phyloP scores from a whole-genome alignment of 345 rosid species.

The Luvunga scandens region DNA sequence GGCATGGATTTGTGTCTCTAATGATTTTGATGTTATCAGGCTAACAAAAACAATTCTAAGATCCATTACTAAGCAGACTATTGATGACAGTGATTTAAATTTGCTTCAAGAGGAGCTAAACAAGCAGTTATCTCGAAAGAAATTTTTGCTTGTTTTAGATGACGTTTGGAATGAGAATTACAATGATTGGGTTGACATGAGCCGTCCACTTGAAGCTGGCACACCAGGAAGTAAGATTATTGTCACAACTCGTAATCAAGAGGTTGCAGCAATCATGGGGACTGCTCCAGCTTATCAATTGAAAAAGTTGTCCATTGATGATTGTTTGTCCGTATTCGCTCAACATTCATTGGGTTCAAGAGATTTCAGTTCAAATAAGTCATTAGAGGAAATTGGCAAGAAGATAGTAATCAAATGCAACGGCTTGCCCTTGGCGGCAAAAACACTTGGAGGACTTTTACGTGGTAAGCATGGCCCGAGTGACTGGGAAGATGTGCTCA shows the following conservation, averaged over 20 bases:
- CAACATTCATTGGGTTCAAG: neutral
- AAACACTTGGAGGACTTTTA: neutral
- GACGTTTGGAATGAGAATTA: constrained; percentile 21
- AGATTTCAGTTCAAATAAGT: neutral
- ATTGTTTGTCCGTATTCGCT: neutral
- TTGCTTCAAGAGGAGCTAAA: constrained; percentile 8
- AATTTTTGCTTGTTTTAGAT: constrained; percentile 21
- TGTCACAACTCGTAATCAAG: neutral
- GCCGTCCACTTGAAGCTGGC: neutral
- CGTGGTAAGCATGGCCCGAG: neutral
- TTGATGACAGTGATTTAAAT: neutral
- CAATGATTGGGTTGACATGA: neutral
- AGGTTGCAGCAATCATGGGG: neutral
- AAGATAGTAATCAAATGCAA: neutral
- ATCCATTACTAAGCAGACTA: neutral
- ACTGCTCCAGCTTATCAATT: neutral
- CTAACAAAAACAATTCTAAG: neutral
- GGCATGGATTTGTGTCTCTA: constrained; percentile 17
- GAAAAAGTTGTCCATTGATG: neutral
- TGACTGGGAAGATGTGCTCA: neutral
- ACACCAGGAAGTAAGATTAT: constrained; percentile 1
- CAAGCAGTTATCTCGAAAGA: neutral
- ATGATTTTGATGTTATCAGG: constrained; percentile 2
- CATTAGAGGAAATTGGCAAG: neutral
- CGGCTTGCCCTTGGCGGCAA: neutral